A percentile compares a stretch with the other conserved stretches of the same genome.
Conservation (phyloP, 1,284 basidiomycete species). For the Irpex sp. region DNA sequence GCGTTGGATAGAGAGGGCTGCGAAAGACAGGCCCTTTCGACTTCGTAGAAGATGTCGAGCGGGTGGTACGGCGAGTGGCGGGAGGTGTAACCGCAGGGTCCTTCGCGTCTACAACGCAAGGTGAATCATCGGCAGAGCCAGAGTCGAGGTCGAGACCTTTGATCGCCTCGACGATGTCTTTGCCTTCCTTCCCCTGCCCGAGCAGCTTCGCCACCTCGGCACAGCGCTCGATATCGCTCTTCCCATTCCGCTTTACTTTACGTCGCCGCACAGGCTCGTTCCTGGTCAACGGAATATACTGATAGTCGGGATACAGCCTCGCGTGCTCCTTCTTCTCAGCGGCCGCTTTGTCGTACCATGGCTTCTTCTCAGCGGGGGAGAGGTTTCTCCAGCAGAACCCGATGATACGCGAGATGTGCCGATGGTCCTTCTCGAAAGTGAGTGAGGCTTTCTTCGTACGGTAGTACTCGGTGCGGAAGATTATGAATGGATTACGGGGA, state of each 20-base stretch:
- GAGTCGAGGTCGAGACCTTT: background rate
- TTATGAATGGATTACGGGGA: conserved; percentile 84
- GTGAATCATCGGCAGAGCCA: background rate
- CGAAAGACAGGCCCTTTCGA: background rate
- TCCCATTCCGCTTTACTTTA: conserved; percentile 22
- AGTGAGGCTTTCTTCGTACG: conserved; percentile 37
- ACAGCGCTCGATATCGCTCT: conserved; percentile 17
- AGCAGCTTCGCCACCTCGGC: conserved; percentile 16
- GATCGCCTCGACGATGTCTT: background rate
- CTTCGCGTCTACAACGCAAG: background rate
- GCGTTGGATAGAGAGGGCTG: background rate
- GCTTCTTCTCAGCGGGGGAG: conserved; percentile 37
- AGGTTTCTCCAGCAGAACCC: conserved; percentile 53
- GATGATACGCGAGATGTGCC: conserved; percentile 54
- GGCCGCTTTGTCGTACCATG: conserved; percentile 48
- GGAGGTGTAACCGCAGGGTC: background rate
- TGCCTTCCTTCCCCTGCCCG: conserved; percentile 8
- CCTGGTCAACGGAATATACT: conserved; percentile 34
- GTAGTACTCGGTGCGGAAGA: conserved; percentile 71
- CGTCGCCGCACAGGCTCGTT: conserved; percentile 18
- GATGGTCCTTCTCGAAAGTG: conserved; percentile 47
- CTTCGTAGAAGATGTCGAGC: background rate
- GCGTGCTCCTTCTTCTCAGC: conserved; percentile 46
- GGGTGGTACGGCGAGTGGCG: background rate
- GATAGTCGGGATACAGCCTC: conserved; percentile 43